phyloP scores from a whole-genome alignment of 1,284 basidiomycete species.

The Phylloporus gajari region DNA sequence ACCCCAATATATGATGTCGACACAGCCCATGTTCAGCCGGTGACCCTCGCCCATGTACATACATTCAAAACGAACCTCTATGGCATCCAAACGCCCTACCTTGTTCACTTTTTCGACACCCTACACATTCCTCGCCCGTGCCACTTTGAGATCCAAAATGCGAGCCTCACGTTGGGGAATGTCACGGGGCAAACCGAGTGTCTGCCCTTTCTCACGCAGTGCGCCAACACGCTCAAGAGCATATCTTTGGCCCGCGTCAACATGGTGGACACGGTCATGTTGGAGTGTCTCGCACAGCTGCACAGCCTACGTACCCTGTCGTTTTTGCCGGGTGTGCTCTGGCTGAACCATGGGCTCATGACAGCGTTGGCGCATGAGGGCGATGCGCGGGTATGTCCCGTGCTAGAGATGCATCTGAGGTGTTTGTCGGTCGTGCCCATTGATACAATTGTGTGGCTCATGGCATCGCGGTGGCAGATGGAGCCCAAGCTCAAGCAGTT shows the following conservation, averaged over 20 bases:
- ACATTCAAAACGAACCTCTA: conserved; percentile 41
- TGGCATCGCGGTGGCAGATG: conserved; percentile 34
- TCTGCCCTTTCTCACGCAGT: conserved; percentile 37
- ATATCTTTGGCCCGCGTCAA: conserved; percentile 38
- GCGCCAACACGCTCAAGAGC: conserved; percentile 44
- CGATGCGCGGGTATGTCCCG: conserved; percentile 32
- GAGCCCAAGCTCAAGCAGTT: conserved; percentile 32
- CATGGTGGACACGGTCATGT: conserved; percentile 30
- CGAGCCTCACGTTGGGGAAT: conserved; percentile 39
- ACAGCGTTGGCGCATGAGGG: conserved; percentile 26
- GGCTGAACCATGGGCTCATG: conserved; percentile 45
- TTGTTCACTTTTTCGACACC: conserved; percentile 37
- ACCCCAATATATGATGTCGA: conserved; percentile 27
- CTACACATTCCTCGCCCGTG: conserved; percentile 38
- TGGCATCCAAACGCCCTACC: conserved; percentile 38
- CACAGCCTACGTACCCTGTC: conserved; percentile 29
- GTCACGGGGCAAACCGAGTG: conserved; percentile 42
- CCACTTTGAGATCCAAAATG: conserved; percentile 40
- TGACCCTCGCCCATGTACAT: conserved; percentile 41
- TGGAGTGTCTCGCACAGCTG: conserved; percentile 37
- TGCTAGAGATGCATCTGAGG: conserved; percentile 36
- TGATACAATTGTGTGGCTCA: conserved; percentile 37
- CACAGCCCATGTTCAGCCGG: conserved; percentile 20
- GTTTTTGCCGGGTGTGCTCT: conserved; percentile 38
- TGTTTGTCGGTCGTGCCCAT: conserved; percentile 39